Conservation (phyloP, 202 grass and related monocot species). For the Zoysia matrella region DNA sequence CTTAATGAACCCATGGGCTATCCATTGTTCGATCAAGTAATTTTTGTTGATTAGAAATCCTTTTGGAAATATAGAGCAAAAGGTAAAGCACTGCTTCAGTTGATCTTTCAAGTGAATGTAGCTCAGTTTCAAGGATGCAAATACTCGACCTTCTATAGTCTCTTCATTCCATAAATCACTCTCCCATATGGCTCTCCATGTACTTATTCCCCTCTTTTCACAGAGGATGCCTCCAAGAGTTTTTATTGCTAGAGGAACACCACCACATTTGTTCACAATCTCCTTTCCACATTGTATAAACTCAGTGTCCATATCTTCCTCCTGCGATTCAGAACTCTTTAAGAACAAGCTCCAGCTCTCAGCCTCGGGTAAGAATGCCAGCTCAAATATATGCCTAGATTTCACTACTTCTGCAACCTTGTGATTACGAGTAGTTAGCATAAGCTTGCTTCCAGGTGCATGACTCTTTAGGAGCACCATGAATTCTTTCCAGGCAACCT, state of each 20-base stretch:
- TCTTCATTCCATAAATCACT: conserved; percentile 16
- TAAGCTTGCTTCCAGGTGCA: conserved; percentile 23
- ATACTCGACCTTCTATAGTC: background rate
- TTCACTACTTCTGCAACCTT: conserved; percentile 7
- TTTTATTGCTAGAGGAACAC: conserved; percentile 32
- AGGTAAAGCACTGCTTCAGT: conserved; percentile 22
- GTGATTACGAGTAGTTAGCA: conserved; percentile 27
- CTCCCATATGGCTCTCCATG: background rate
- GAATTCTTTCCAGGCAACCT: conserved; percentile 8
- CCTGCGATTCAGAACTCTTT: background rate
- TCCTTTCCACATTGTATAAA: background rate
- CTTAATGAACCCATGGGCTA: conserved; percentile 17
- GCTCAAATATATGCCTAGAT: background rate
- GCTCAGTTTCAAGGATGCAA: conserved; percentile 32
- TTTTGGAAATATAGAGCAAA: conserved; percentile 28
- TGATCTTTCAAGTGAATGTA: background rate
- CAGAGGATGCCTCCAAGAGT: background rate
- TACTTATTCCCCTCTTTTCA: background rate
- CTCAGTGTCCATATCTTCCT: background rate
- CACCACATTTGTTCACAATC: conserved; percentile 12
- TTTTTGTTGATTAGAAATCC: background rate
- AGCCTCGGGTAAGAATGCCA: background rate
- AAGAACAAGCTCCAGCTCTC: conserved; percentile 14
- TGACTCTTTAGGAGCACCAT: background rate
- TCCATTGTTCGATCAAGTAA: conserved; percentile 20